Percentiles rank a stretch among this genome's conserved stretches.
Evolutionary conservation across 192 early-diverging fungal species (phyloP).

Genomic region (Rhizoclosmatium sp.): DNA sequence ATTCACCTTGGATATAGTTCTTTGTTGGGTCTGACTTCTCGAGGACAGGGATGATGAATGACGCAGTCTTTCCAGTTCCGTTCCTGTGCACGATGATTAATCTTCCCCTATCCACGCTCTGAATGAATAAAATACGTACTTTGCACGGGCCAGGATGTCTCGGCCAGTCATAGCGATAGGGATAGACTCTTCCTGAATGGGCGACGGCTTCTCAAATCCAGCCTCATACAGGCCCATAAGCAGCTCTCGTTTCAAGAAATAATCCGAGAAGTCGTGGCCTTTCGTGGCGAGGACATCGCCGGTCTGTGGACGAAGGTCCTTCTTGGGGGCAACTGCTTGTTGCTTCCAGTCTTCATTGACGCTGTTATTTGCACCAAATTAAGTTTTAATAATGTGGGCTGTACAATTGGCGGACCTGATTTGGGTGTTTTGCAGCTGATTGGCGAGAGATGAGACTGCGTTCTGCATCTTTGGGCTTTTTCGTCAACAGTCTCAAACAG

Average conservation of each 20-base stretch:
- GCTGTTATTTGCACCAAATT: not conserved
- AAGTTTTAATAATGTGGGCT: not conserved
- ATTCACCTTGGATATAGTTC: slow-evolving; percentile 80
- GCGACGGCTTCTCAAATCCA: slow-evolving; percentile 96
- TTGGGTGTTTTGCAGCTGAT: slow-evolving; percentile 15
- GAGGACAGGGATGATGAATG: slow-evolving; percentile 94
- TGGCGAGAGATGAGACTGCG: not conserved
- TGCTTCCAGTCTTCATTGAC: slow-evolving; percentile 48
- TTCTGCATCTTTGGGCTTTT: not conserved
- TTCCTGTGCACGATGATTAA: slow-evolving; percentile 68
- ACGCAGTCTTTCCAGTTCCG: slow-evolving; percentile 94
- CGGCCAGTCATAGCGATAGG: slow-evolving; percentile 95
- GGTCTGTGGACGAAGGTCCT: slow-evolving; percentile 94
- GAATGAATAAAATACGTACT: not conserved
- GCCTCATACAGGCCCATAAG: slow-evolving; percentile 99
- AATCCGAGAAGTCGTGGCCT: slow-evolving; percentile 99
- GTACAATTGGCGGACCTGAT: not conserved
- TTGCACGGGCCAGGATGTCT: slow-evolving; percentile 94
- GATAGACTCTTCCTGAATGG: slow-evolving; percentile 99
- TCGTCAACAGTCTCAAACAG: not conserved
- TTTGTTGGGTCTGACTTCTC: slow-evolving; percentile 92
- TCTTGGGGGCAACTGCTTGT: slow-evolving; percentile 73
- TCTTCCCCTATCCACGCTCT: not conserved
- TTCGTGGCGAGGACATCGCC: slow-evolving; percentile 97
- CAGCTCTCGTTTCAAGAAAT: slow-evolving; percentile 94